Percentiles rank a stretch among this genome's conserved stretches.
These are phyloP conservation scores for Xylaria grammica DNA, from an alignment of 495 filamentous ascomycete species.

Conservation along the genomic window DNA sequence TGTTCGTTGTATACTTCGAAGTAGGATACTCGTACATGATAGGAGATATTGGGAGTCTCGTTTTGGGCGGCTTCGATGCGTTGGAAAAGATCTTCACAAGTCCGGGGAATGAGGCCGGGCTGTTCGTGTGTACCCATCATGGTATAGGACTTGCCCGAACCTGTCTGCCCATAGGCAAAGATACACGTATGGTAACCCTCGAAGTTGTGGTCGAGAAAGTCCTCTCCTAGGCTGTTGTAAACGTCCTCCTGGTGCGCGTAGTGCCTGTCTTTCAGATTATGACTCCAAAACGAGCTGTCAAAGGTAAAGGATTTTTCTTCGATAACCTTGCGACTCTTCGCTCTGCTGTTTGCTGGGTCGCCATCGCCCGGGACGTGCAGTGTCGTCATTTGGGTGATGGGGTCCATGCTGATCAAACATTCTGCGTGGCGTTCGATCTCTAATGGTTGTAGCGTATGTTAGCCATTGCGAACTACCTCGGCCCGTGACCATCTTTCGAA, in stretches of 20 bases:
- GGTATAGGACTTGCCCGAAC: slow-evolving; percentile 96
- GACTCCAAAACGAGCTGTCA: slow-evolving; percentile 98
- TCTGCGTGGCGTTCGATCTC: slow-evolving; percentile 79
- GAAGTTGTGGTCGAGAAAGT: slow-evolving; percentile 99
- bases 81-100: slow-evolving; percentile 94
- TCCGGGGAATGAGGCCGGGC: slow-evolving; percentile 94
- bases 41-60: slow-evolving; percentile 83
- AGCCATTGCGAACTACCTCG: neutral
- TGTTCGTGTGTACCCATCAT: slow-evolving; percentile 95
- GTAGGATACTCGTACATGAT: slow-evolving; percentile 96
- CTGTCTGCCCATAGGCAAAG: slow-evolving; percentile 98
- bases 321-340: slow-evolving; percentile 72
- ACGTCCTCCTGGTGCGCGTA: slow-evolving; percentile 80
- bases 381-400: slow-evolving; percentile 77
- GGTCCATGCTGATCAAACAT: slow-evolving; percentile 92
- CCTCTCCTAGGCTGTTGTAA: slow-evolving; percentile 92
- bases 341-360: slow-evolving; percentile 69
- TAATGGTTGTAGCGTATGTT: slow-evolving; percentile 40
- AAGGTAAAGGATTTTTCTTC: slow-evolving; percentile 95
- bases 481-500: neutral
- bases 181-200: slow-evolving; percentile 99
- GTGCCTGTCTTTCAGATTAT: slow-evolving; percentile 68
- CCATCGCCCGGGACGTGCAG: slow-evolving; percentile 69
- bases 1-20: slow-evolving; percentile 99
- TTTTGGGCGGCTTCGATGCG: slow-evolving; percentile 81